A percentile compares a stretch with the other conserved stretches of the same genome.
Conservation (phyloP, 192 early-diverging fungal genomes). For the Coemansia aciculifera region DNA sequence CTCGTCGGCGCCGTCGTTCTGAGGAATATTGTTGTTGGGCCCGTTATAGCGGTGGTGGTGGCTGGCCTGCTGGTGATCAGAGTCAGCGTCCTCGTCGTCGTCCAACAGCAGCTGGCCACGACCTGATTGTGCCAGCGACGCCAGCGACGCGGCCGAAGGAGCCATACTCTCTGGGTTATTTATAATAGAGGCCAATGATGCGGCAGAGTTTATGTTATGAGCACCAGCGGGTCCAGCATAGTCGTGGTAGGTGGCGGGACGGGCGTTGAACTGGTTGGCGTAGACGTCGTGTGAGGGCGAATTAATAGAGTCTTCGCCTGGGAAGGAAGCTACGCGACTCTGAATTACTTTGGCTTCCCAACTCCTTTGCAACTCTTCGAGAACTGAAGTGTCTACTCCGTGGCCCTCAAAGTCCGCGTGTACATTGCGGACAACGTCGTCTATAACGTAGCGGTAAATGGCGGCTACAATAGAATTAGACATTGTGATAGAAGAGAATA, state of each 20-base stretch:
- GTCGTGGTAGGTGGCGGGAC: conserved; percentile 13
- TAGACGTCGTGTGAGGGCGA: conserved; percentile 5
- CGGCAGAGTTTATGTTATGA: conserved; percentile 47
- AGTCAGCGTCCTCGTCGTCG: conserved; percentile 34
- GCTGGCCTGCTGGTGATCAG: conserved; percentile 11
- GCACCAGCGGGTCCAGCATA: conserved; percentile 3
- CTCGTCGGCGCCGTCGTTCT: conserved; percentile 62
- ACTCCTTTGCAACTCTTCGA: conserved; percentile 77
- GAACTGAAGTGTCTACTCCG: conserved; percentile 84
- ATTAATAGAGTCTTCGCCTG: conserved; percentile 32
- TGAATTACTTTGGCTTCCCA: conserved; percentile 66
- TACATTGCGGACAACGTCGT: conserved; percentile 89
- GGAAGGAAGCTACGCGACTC: conserved; percentile 54
- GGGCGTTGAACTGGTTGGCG: conserved; percentile 8
- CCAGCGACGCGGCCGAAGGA: conserved; percentile 55
- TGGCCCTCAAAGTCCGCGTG: conserved; percentile 84
- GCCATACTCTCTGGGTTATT: conserved; percentile 45
- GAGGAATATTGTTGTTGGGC: conserved; percentile 52
- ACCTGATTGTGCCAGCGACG: conserved; percentile 54
- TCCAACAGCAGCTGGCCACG: conserved; percentile 39
- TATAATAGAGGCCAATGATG: conserved; percentile 54
- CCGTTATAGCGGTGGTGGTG: conserved; percentile 11
- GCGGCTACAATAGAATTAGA: conserved; percentile 54
- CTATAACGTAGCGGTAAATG: conserved; percentile 87
- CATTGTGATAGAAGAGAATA: conserved; percentile 13